Evolutionary conservation across 208 protist genomes (phyloP), one percentile per base, ranked within the genome.

Genomic region (Crithidia brevicula): DNA sequence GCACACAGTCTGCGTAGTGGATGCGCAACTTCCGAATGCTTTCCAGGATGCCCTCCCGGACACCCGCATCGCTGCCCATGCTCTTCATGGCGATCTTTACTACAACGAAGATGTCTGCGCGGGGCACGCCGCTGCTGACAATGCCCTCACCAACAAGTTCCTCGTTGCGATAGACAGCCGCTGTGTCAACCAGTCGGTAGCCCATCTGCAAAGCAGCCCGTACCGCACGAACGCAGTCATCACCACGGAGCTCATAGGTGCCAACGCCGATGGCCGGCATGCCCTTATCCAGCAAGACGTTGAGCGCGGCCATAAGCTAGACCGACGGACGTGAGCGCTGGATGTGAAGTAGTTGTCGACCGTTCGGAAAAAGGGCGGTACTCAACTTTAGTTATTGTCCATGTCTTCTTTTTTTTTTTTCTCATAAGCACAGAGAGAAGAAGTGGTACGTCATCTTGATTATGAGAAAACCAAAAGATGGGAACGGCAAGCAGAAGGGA

Each of bases 181-280:
- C 92, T 13, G 92, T 96, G 77, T 96, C 92, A 51, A 96, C 74
- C 4, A 93, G 83, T 13, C 92, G 88, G 65, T 86, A 94, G 40
- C 92, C 92, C 23, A 81, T 54, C 45, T 75, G 67, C 31, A 96
- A 71, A 9, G 87, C 88, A 0, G 50, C 23, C 9, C 60, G 28
- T 2, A 96, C 91, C 1, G 85, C 81, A 3, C 46, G 40, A 33
- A 68, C 53, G 47, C 88, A 93, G 23, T 64, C 80, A 15, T 88
- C 81, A 8, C 88, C 88, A 27, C 80, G 71, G 13, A 96, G 79
- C 67, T 92, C 77, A 64, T 94, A 94, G 9, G 91, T 96, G 45
- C 91, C 91, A 36, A 94, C 77, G 36, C 91, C 91, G 31, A 93
- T 68, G 8, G 82, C 77, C 1, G 89, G 86, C 25, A 94, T 74